Base-by-base conservation (phyloP, 768 basidiomycete genomes). In the Leucocoprinus birnbaumii region DNA sequence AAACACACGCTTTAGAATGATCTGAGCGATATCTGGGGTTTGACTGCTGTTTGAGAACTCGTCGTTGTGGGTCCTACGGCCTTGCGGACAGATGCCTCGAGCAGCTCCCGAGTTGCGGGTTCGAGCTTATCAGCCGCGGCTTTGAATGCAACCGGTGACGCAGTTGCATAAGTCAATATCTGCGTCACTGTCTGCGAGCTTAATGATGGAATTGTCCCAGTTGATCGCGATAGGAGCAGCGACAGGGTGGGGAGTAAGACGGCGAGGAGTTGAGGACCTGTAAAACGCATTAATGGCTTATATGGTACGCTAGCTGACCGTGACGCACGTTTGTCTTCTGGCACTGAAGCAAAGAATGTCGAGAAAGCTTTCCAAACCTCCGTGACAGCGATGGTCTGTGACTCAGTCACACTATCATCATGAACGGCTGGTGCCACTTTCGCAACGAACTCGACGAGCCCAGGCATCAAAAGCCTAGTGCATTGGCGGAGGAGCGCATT, bases 361-460 rank as follows among this genome's bases (percentile, higher is more conserved):
- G 85, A 73, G 55, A 97, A 85, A 9, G 90, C 84, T 68, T 87
- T 94, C 79, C 91, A 82, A 11, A 91, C 82, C 68, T 98, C 94
- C 6, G 82, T 83, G 1, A 91, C 72, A 1, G 85, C 87, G 13
- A 81, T 76, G 11, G 77, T 67, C 22, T 86, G 80, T n/a, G 72
- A 61, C 37, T 89, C 85, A 0, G 78, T 70, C 22, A 85, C 65
- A 0, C 74, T 71, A 6, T 76, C 78, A 43, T 89, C 86, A 53
- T 79, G 80, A n/a, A 83, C 73, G 13, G 73, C 69, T 1, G 83
- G 80, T 0, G 89, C 83, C 31, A 87, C 76, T 56, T 80, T 85
- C 9, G 88, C 87, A 24, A 94, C 71, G 62, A 85, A 91, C 58
- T 85, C 86, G n/a, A 98, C 83, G 56, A 96, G 71, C 1, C 85